Conservation (phyloP, 345 rosid genomes). For the Eucalyptus shirleyi region DNA sequence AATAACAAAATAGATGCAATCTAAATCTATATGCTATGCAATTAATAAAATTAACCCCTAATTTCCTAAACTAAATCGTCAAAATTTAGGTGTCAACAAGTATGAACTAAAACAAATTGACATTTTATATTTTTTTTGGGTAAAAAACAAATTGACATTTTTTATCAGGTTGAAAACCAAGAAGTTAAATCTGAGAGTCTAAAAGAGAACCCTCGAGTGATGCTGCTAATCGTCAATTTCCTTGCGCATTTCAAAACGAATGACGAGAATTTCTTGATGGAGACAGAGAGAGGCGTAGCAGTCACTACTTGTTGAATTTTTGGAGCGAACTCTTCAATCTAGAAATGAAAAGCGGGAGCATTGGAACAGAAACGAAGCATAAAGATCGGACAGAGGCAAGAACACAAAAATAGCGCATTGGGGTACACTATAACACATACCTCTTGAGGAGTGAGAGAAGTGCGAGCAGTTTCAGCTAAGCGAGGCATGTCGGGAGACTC, state of each 20-base stretch:
- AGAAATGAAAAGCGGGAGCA: background rate
- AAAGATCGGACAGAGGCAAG: background rate
- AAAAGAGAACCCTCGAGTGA: background rate
- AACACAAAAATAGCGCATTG: background rate
- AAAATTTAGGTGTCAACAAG: no score
- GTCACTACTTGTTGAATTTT: slow-evolving; percentile 44
- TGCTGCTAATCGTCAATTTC: background rate
- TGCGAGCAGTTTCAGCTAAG: background rate
- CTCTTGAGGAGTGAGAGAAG: background rate
- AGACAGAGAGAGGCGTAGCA: background rate
- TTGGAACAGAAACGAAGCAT: background rate
- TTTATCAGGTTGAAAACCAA: background rate
- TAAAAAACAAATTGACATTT: background rate
- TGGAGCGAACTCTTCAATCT: slow-evolving; percentile 62
- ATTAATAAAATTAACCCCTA: no score
- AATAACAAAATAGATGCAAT: no score
- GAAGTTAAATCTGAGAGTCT: background rate
- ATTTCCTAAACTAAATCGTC: no score
- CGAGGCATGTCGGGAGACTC: background rate
- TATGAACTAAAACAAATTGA: background rate
- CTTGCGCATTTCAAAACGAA: background rate
- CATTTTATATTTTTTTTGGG: no score
- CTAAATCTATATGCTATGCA: no score
- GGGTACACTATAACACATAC: background rate
- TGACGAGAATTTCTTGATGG: background rate